These are phyloP conservation scores for Multifurca ochricompacta DNA, from an alignment of 768 basidiomycete genomes.

Conservation along the genomic window DNA sequence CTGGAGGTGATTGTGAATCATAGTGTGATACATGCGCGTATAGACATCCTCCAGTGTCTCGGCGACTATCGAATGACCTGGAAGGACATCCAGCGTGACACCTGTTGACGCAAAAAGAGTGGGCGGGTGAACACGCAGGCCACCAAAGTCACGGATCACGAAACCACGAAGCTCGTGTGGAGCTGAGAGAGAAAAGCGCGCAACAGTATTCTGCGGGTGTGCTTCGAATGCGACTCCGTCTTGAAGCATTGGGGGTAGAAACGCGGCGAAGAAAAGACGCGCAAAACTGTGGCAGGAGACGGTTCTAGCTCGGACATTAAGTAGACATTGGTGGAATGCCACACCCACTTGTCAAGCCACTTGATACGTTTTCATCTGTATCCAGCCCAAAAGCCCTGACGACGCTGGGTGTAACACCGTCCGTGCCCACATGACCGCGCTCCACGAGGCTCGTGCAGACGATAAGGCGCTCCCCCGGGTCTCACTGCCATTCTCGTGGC, in stretches of 20 bases:
- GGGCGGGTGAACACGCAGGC: constrained; percentile 44
- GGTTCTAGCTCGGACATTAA: constrained; percentile 1
- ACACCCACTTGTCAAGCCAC: constrained; percentile 43
- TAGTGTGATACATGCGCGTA: constrained; percentile 48
- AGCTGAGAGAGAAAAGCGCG: constrained; percentile 40
- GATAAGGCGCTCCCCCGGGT: constrained; percentile 43
- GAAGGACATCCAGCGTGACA: constrained; percentile 42
- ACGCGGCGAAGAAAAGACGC: constrained; percentile 44
- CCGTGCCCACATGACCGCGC: constrained; percentile 41
- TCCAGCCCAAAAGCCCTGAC: constrained; percentile 44
- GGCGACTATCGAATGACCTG: constrained; percentile 34
- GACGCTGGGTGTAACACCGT: constrained; percentile 39
- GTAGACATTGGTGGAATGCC: background rate
- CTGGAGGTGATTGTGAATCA: constrained; percentile 53
- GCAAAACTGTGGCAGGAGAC: constrained; percentile 34
- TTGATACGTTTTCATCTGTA: constrained; percentile 41
- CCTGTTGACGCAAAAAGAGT: constrained; percentile 45
- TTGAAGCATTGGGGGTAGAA: constrained; percentile 44
- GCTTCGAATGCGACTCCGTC: constrained; percentile 55
- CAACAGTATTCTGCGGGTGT: constrained; percentile 54
- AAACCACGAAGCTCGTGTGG: constrained; percentile 45
- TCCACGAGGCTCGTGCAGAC: constrained; percentile 53
- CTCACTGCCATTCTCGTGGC: constrained; percentile 32
- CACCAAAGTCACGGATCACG: constrained; percentile 52
- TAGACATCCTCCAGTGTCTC: constrained; percentile 47